A percentile compares a stretch with the other conserved stretches of the same genome.
Evolutionary conservation across 2,329 filamentous ascomycete genomes (phyloP).

Genomic region (Neonectria sp.): DNA sequence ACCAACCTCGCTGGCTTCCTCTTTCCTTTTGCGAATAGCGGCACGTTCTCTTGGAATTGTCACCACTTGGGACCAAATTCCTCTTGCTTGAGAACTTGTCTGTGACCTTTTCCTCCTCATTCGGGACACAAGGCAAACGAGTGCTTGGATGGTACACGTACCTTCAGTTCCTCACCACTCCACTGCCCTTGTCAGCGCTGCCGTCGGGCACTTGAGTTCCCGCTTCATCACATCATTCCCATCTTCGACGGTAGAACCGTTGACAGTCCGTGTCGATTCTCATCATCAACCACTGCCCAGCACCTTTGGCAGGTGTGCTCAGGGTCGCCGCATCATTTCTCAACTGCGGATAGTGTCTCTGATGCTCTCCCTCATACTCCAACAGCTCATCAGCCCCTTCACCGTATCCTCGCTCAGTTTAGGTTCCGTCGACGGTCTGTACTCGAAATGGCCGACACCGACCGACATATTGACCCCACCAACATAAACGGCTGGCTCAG

Average conservation of each 20-base stretch:
- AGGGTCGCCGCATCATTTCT: not conserved
- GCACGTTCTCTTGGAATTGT: not conserved
- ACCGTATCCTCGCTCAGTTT: not conserved
- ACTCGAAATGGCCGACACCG: constrained; percentile 6
- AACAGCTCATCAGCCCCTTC: not conserved
- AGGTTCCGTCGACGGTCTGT: not conserved
- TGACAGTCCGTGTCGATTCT: not conserved
- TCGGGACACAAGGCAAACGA: not conserved
- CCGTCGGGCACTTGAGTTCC: constrained; percentile 8
- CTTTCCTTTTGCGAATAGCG: constrained; percentile 2
- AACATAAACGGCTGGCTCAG: constrained; percentile 6
- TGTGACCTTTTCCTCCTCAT: not conserved
- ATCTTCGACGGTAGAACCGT: not conserved
- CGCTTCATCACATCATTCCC: not conserved
- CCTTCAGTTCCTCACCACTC: constrained; percentile 11
- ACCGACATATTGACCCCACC: not conserved
- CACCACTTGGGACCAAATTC: not conserved
- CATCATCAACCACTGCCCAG: not conserved
- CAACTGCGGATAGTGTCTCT: not conserved
- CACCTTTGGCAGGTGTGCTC: not conserved
- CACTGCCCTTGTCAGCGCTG: constrained; percentile 3
- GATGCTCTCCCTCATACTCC: not conserved
- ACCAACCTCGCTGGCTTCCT: not conserved
- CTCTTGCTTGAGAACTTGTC: not conserved
- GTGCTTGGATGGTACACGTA: constrained; percentile 4